Evolutionary conservation across 164 flowering plant species (phyloP).

Genomic region (Liquidambar formosana): DNA sequence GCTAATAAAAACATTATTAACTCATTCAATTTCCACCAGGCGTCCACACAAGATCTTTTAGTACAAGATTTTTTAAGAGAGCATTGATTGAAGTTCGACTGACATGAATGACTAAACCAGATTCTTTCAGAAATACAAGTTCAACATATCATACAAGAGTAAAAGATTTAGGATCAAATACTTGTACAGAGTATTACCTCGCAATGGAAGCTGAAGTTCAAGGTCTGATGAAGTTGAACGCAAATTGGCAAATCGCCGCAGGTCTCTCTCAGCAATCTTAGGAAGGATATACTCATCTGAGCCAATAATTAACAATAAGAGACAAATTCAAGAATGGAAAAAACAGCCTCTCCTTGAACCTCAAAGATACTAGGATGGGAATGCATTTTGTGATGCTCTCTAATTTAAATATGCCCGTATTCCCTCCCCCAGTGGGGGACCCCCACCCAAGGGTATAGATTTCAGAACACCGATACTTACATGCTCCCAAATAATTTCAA

Average conservation of each 20-base stretch:
- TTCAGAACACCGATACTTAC: not conserved
- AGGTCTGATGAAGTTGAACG: slow-evolving; percentile 54
- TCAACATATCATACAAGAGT: not conserved
- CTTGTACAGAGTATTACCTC: slow-evolving; percentile 40
- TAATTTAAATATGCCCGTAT: not conserved
- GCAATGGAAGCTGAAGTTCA: slow-evolving; percentile 52
- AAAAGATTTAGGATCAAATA: not conserved
- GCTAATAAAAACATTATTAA: too few relatives aligned
- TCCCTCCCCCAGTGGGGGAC: too few relatives aligned
- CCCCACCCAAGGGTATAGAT: not conserved
- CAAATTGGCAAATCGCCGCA: slow-evolving; percentile 73
- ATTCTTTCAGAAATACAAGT: not conserved
- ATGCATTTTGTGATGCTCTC: not conserved
- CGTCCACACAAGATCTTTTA: not conserved
- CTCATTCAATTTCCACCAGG: not conserved
- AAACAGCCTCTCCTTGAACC: not conserved
- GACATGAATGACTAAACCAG: too few relatives aligned
- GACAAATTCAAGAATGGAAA: not conserved
- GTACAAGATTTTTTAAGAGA: not conserved
- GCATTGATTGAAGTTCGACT: too few relatives aligned
- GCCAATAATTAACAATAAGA: slow-evolving; percentile 3
- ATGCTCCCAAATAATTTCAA: not conserved
- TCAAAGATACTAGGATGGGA: not conserved
- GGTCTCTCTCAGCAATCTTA: slow-evolving; percentile 85
- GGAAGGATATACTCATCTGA: slow-evolving; percentile 95